phyloP scores from a whole-genome alignment of 164 flowering plant species.

The Nymphaea thermarum region DNA sequence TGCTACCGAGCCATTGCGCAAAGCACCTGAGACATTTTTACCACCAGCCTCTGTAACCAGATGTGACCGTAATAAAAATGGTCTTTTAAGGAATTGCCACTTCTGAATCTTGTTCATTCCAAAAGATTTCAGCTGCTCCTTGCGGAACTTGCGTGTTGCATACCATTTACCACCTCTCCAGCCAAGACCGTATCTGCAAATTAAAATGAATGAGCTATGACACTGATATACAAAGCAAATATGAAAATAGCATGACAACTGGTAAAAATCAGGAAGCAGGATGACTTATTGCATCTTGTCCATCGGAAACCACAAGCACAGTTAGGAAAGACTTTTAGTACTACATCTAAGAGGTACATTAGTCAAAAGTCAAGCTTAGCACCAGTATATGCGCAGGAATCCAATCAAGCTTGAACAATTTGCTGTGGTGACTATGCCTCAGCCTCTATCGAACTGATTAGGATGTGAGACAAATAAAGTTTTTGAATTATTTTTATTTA shows the following conservation, averaged over 20 bases:
- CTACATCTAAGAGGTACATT: not conserved
- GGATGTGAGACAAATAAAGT: too few relatives aligned
- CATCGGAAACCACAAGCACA: not conserved
- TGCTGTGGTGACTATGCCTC: too few relatives aligned
- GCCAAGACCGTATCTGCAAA: slow-evolving; percentile 57
- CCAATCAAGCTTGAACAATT: too few relatives aligned
- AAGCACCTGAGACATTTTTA: not conserved
- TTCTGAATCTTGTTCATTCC: not conserved
- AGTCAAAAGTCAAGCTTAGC: not conserved
- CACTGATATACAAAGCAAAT: not conserved
- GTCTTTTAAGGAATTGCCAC: not conserved
- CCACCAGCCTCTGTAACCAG: not conserved
- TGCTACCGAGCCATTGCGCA: not conserved
- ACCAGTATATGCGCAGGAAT: too few relatives aligned
- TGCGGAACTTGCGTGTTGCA: slow-evolving; percentile 58
- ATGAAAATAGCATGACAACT: not conserved
- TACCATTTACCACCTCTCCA: slow-evolving; percentile 95
- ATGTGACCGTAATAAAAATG: not conserved
- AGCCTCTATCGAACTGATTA: too few relatives aligned
- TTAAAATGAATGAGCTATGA: not conserved
- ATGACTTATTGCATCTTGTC: not conserved
- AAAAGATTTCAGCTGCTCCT: slow-evolving; percentile 36
- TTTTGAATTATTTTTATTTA: too few relatives aligned
- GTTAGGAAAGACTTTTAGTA: not conserved
- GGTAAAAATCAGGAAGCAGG: not conserved